Conservation (phyloP, 2,329 filamentous ascomycete species). For the Pseudogymnoascus sp. region DNA sequence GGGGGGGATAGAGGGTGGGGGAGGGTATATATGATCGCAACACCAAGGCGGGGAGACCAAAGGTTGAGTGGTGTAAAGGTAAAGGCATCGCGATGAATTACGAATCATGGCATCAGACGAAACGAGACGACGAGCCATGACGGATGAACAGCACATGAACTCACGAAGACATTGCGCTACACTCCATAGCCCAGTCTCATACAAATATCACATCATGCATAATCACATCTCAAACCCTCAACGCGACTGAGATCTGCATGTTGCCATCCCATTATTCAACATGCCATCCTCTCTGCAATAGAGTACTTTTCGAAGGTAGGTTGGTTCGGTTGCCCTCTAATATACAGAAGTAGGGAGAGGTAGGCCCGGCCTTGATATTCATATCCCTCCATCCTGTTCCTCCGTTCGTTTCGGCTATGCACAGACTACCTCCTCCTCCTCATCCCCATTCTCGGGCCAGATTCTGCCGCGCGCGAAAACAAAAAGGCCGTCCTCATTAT, state of each 20-base stretch:
- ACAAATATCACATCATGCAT: background rate
- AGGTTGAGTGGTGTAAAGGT: background rate
- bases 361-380: background rate
- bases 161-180: background rate
- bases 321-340: background rate
- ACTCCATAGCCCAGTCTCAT: background rate
- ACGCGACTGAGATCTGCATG: background rate
- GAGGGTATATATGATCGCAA: background rate
- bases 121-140: background rate
- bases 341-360: constrained; percentile 4
- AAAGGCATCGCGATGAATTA: background rate
- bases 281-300: background rate
- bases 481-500: background rate
- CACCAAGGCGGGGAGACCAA: background rate
- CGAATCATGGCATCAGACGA: background rate
- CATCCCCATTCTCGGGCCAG: background rate
- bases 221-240: background rate
- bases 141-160: background rate
- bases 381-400: background rate
- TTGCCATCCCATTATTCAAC: background rate
- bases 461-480: no score
- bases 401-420: background rate
- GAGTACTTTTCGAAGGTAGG: background rate
- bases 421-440: background rate
- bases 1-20: background rate